Percentiles rank a stretch among this genome's conserved stretches.
phyloP scores from a whole-genome alignment of 1,284 basidiomycete species.

The Erythrobasidium hasegawianum region DNA sequence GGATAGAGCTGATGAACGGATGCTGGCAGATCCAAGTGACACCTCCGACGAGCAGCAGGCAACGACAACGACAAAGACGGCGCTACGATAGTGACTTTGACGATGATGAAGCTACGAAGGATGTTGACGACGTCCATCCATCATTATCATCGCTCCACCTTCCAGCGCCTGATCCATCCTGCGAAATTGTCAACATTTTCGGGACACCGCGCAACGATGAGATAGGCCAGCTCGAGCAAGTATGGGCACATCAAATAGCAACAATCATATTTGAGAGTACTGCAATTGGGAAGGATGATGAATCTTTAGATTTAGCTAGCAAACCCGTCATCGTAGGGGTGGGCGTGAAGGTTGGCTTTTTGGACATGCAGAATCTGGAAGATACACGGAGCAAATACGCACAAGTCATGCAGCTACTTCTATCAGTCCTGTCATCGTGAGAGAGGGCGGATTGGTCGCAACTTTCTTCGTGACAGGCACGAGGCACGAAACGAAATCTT shows the following conservation, averaged over 20 bases:
- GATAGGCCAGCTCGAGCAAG: constrained; percentile 12
- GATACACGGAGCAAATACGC: too few relatives aligned
- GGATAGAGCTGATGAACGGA: too few relatives aligned
- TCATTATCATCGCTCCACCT: constrained; percentile 1
- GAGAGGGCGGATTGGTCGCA: too few relatives aligned
- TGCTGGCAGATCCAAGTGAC: constrained; percentile 29
- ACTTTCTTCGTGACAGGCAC: too few relatives aligned
- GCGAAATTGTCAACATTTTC: constrained; percentile 5
- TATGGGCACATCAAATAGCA: constrained; percentile 26
- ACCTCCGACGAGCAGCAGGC: constrained; percentile 14
- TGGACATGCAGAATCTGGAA: background rate
- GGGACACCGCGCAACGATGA: constrained; percentile 16
- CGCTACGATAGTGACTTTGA: background rate
- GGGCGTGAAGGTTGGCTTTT: constrained; percentile 22
- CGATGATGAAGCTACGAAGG: background rate
- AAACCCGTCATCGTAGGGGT: constrained; percentile 24
- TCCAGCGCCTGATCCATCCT: constrained; percentile 26
- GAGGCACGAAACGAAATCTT: too few relatives aligned
- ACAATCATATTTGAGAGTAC: constrained; percentile 32
- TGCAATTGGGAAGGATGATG: too few relatives aligned
- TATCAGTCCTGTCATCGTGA: too few relatives aligned
- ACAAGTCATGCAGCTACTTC: too few relatives aligned
- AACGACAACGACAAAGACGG: constrained; percentile 3
- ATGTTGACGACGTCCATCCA: background rate
- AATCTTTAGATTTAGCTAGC: too few relatives aligned